Percentiles rank a stretch among this genome's conserved stretches.
Conservation (phyloP, 768 basidiomycete genomes). For the Pleurotus djamor region DNA sequence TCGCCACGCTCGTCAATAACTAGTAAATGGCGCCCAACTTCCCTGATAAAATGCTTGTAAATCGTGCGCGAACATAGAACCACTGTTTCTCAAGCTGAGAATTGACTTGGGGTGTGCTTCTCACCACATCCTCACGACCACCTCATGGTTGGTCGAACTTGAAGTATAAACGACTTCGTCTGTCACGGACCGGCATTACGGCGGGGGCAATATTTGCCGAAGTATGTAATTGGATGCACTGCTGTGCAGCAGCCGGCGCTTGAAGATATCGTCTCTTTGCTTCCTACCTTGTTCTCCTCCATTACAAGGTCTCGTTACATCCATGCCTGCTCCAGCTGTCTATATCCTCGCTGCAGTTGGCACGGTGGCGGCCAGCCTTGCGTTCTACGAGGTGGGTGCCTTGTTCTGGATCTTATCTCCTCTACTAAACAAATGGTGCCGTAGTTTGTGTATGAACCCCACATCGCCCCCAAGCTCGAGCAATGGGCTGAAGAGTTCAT, state of each 20-base stretch:
- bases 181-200: slow-evolving; percentile 7
- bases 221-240: neutral
- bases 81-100: too few relatives aligned
- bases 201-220: neutral
- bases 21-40: too few relatives aligned
- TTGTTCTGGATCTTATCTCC: slow-evolving; percentile 7
- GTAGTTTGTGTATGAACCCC: slow-evolving; percentile 70
- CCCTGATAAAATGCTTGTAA: too few relatives aligned
- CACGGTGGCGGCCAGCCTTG: slow-evolving; percentile 46
- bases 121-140: neutral
- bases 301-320: neutral
- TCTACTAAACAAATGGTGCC: neutral
- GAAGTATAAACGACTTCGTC: slow-evolving; percentile 11
- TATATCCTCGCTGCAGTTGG: slow-evolving; percentile 51
- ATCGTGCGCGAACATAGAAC: too few relatives aligned
- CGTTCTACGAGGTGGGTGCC: slow-evolving; percentile 53
- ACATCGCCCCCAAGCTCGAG: slow-evolving; percentile 61
- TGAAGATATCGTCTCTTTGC: neutral
- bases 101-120: neutral
- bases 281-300: neutral
- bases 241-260: neutral
- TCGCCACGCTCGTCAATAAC: too few relatives aligned
- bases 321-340: slow-evolving; percentile 40
- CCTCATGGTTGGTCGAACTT: neutral
- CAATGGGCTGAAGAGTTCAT: slow-evolving; percentile 39